These are phyloP conservation scores for Aureobasidium sp. DNA, from an alignment of 2,329 filamentous ascomycete genomes.

Conservation along the genomic window DNA sequence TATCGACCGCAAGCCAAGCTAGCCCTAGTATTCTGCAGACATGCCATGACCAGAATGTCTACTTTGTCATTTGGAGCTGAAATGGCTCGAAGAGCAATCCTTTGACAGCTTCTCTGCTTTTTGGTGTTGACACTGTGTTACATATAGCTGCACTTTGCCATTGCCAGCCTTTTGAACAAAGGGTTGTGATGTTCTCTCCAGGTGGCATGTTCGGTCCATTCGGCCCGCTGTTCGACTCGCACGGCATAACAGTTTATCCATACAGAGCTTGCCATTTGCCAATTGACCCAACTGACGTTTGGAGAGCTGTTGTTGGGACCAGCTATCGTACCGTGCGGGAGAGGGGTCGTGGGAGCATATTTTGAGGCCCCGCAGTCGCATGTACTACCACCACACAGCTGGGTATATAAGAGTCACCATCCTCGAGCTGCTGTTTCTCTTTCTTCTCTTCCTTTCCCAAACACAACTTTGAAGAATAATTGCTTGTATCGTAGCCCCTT, in stretches of 20 bases:
- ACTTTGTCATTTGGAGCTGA: not conserved
- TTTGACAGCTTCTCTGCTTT: not conserved
- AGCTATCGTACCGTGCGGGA: not conserved
- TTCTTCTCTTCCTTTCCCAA: not conserved
- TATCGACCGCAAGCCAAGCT: not conserved
- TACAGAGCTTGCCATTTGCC: not conserved
- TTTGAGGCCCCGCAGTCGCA: conserved; percentile 11
- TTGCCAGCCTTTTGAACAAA: not conserved
- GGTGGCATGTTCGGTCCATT: not conserved
- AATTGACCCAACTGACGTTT: not conserved
- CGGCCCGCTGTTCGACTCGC: conserved; percentile 3
- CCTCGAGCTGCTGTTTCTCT: not conserved
- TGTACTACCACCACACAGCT: not conserved
- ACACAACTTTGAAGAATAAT: not conserved
- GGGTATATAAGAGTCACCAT: conserved; percentile 6
- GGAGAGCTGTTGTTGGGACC: not conserved
- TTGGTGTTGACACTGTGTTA: not conserved
- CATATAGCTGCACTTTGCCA: too few relatives aligned
- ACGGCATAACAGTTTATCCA: conserved; percentile 10
- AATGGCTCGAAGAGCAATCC: not conserved
- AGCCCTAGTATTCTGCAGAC: not conserved
- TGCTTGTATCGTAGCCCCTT: conserved; percentile 9
- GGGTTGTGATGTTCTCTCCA: not conserved
- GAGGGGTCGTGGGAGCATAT: conserved; percentile 2
- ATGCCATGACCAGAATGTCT: not conserved